phyloP scores from a whole-genome alignment of 441 rosid genomes.

The Arabidopsis lyrata region DNA sequence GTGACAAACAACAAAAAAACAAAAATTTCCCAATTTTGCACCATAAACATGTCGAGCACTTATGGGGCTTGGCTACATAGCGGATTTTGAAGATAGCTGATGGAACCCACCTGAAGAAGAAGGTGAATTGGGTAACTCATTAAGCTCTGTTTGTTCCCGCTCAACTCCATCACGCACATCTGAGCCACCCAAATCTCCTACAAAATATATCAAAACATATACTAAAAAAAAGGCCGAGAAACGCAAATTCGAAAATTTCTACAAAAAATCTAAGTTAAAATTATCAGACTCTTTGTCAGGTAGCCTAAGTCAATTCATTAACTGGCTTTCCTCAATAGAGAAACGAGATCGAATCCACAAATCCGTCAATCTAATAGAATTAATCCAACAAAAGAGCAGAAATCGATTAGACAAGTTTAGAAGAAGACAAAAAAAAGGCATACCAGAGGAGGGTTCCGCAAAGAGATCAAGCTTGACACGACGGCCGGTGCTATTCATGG shows the following conservation, averaged over 20 bases:
- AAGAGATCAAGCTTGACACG: conserved; percentile 96
- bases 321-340: neutral
- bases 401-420: neutral
- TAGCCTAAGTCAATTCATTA: neutral
- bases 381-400: conserved; percentile 5
- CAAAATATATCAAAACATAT: conserved; percentile 12
- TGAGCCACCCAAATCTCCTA: conserved; percentile 98
- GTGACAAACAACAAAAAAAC: conserved; percentile 67
- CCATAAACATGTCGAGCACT: conserved; percentile 64
- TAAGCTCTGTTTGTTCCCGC: conserved; percentile 61
- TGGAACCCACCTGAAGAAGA: conserved; percentile 99
- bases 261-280: neutral
- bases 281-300: conserved; percentile 2
- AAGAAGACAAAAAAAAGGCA: neutral
- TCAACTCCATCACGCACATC: conserved; percentile 64
- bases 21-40: conserved; percentile 58
- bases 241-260: conserved; percentile 2
- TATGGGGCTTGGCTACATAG: conserved; percentile 76
- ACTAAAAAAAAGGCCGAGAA: neutral
- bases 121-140: conserved; percentile 94
- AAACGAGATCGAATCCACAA: neutral
- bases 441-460: conserved; percentile 99
- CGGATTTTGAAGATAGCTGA: conserved; percentile 87
- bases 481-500: conserved; percentile 77
- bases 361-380: neutral